Evolutionary conservation across 139 green algal species (phyloP).

Genomic region (Desmodesmus armatus): DNA sequence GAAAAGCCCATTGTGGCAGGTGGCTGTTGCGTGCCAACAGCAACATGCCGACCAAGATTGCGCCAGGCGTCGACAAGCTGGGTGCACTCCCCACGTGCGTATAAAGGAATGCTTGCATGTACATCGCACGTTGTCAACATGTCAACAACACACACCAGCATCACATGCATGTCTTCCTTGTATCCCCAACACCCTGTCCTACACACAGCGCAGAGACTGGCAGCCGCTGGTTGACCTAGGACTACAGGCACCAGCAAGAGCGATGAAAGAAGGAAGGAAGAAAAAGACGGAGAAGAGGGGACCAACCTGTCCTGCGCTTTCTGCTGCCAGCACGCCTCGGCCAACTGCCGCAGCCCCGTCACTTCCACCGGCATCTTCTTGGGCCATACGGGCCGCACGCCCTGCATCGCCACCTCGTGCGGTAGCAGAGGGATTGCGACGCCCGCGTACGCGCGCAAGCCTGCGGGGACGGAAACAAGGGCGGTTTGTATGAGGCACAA

Average conservation of each 20-base stretch:
- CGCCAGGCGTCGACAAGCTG: too few relatives aligned
- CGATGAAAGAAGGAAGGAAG: background rate
- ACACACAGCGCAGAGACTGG: background rate
- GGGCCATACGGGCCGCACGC: constrained; percentile 31
- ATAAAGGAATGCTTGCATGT: too few relatives aligned
- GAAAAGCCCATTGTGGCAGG: too few relatives aligned
- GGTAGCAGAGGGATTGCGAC: constrained; percentile 44
- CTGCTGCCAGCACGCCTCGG: constrained; percentile 41
- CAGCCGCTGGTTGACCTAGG: too few relatives aligned
- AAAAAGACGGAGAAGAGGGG: background rate
- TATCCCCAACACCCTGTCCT: background rate
- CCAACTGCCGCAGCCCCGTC: constrained; percentile 12
- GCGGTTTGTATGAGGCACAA: too few relatives aligned
- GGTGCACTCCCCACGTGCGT: too few relatives aligned
- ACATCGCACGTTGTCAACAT: too few relatives aligned
- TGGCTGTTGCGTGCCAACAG: too few relatives aligned
- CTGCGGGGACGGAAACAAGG: too few relatives aligned
- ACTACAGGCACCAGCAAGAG: background rate
- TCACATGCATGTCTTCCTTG: background rate
- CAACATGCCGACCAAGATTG: too few relatives aligned
- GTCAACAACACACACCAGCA: background rate
- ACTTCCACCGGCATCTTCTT: background rate
- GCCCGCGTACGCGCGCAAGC: constrained; percentile 23
- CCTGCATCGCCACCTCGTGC: constrained; percentile 44
- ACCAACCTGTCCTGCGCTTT: constrained; percentile 20